A percentile compares a stretch with the other conserved stretches of the same genome.
phyloP scores from a whole-genome alignment of 495 filamentous ascomycete species.

The Penicillium samsonianum region DNA sequence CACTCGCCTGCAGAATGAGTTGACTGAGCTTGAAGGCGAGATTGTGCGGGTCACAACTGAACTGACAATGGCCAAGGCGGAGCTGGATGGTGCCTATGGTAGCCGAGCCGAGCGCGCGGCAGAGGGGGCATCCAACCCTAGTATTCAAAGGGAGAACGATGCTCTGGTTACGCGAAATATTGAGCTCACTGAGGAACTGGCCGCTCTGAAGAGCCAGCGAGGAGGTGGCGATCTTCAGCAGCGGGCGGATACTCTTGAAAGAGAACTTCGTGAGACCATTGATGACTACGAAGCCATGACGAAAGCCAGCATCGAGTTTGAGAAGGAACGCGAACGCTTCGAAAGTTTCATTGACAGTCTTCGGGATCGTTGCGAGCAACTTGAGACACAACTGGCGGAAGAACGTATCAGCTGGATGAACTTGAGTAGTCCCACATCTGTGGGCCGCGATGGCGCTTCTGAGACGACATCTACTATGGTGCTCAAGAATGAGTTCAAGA shows the following conservation, averaged over 20 bases:
- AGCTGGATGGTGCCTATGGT: slow-evolving; percentile 93
- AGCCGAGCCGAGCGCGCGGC: slow-evolving; percentile 74
- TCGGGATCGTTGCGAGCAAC: slow-evolving; percentile 65
- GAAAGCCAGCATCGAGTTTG: slow-evolving; percentile 78
- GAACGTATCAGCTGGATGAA: slow-evolving; percentile 74
- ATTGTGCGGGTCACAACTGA: slow-evolving; percentile 87
- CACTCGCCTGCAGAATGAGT: slow-evolving; percentile 60
- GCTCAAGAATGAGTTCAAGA: slow-evolving; percentile 80
- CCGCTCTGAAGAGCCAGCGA: slow-evolving; percentile 48
- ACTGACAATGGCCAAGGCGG: slow-evolving; percentile 85
- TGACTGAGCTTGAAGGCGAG: slow-evolving; percentile 75
- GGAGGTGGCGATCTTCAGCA: slow-evolving; percentile 54
- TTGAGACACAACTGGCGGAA: slow-evolving; percentile 69
- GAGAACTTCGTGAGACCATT: slow-evolving; percentile 79
- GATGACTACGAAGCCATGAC: slow-evolving; percentile 87
- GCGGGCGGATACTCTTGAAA: slow-evolving; percentile 64
- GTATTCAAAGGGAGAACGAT: slow-evolving; percentile 64
- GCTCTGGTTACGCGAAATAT: slow-evolving; percentile 62
- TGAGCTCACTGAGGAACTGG: slow-evolving; percentile 60
- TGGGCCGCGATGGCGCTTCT: slow-evolving; percentile 46
- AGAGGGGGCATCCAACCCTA: slow-evolving; percentile 67
- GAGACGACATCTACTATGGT: slow-evolving; percentile 71
- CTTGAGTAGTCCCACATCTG: slow-evolving; percentile 53
- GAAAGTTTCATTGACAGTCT: slow-evolving; percentile 72
- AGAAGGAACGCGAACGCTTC: slow-evolving; percentile 78